Base-by-base conservation (phyloP, 495 filamentous ascomycete genomes). In the Penicillium turbatum region DNA sequence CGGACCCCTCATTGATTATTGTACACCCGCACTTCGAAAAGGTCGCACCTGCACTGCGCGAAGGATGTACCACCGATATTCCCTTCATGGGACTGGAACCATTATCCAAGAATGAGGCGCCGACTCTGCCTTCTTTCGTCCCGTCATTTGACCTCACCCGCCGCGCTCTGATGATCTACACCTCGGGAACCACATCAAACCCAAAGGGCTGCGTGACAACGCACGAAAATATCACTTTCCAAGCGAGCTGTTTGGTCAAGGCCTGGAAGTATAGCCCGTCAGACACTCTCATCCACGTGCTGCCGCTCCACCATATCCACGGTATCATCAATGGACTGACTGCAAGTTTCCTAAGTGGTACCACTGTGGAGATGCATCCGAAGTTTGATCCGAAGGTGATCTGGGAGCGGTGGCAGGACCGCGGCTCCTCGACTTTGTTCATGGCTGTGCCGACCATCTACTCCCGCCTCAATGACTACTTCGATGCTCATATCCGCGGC, bases 371-470 rank as follows among this genome's bases (percentile, higher is more conserved):
- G 53, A 74, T 77, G 71, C 66, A 75, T 43, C 62, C 70, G 0
- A 75, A 75, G 37, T 77, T 77, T 46, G 73, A 76, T 40, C 71
- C 73, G 0, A 62, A 62, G 48, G 59, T 61, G n/a, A 75, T 75
- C 56, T 76, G 73, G 73, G 56, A 51, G 32, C 68, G 73, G 17
- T 76, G 73, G 73, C 62, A 69, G 48, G 66, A 69, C 19, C 46
- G 54, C 3, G 66, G 62, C 36, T 68, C 70, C 5, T 72, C 72
- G 17, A 74, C 71, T 27, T 66, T 74, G 68, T 75, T 76, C 55
- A 69, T 76, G 59, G 73, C 70, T 30, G 74, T 77, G 10, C 74
- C 74, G 11, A 77, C 74, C 17, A 74, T 77, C 50, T 77, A 77
- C 62, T 65, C 72, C 12, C 72, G 74, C 0, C 59, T 77, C 7